Percentiles rank a stretch among this genome's conserved stretches.
phyloP scores from a whole-genome alignment of 768 basidiomycete species.

The Hortiboletus campestris region DNA sequence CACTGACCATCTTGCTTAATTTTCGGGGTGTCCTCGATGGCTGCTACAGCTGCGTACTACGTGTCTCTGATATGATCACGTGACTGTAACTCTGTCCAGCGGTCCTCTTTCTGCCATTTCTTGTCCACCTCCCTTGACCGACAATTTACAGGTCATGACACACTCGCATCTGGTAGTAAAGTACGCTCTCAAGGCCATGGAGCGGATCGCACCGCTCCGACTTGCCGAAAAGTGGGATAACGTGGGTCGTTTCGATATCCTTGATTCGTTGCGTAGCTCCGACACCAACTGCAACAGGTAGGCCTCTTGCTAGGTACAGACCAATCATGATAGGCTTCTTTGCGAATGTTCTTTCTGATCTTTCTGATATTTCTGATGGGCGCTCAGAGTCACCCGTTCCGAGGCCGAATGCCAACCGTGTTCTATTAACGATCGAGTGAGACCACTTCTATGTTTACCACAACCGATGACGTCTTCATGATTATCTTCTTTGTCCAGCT shows the following conservation, averaged over 20 bases:
- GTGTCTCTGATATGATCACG: no score
- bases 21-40: neutral
- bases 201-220: constrained; percentile 79
- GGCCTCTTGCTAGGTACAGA: constrained; percentile 68
- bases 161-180: constrained; percentile 30
- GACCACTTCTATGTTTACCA: constrained; percentile 14
- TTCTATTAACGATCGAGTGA: constrained; percentile 74
- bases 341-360: constrained; percentile 2
- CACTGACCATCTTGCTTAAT: constrained; percentile 24
- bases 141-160: neutral
- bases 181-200: constrained; percentile 66
- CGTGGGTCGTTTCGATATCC: constrained; percentile 46
- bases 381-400: constrained; percentile 51
- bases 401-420: constrained; percentile 43
- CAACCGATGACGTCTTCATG: constrained; percentile 11
- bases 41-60: constrained; percentile 3
- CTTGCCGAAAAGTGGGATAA: constrained; percentile 95
- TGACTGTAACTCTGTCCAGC: no score
- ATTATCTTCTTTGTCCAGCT: constrained; percentile 42
- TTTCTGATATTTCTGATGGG: constrained; percentile 9
- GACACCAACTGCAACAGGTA: constrained; percentile 43
- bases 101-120: no score
- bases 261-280: constrained; percentile 1
- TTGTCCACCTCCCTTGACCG: no score
- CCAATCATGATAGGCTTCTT: neutral